Percentiles rank a stretch among this genome's conserved stretches.
Evolutionary conservation across 2,329 filamentous ascomycete species (phyloP).

Genomic region (Trichoderma sp.): DNA sequence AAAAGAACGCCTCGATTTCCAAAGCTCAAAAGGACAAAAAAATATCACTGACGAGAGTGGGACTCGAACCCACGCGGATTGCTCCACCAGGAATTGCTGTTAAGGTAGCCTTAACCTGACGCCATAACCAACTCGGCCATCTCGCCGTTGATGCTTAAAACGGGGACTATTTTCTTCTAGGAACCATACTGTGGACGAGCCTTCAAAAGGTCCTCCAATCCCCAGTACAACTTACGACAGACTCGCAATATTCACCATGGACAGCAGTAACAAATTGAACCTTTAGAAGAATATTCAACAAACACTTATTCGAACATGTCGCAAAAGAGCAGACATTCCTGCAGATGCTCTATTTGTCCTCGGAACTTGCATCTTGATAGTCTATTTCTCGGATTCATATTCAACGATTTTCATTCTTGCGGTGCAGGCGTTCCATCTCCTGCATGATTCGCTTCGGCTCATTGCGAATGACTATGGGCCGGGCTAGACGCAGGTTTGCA

Average conservation of each 20-base stretch:
- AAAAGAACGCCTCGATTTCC: no score
- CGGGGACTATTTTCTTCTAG: not conserved
- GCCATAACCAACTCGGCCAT: slow-evolving; percentile 28
- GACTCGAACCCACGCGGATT: slow-evolving; percentile 28
- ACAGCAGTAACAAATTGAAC: not conserved
- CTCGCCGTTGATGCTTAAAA: slow-evolving; percentile 7
- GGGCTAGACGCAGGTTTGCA: slow-evolving; percentile 26
- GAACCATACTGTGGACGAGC: not conserved
- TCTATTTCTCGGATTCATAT: not conserved
- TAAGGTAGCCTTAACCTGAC: slow-evolving; percentile 28
- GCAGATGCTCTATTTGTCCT: not conserved
- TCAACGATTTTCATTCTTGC: not conserved
- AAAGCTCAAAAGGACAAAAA: not conserved
- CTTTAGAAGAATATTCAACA: not conserved
- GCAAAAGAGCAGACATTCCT: not conserved
- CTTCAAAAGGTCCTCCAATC: not conserved
- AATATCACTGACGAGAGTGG: slow-evolving; percentile 26
- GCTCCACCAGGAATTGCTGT: slow-evolving; percentile 28
- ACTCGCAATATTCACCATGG: not conserved
- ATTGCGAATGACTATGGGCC: slow-evolving; percentile 28
- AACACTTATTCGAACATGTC: not conserved
- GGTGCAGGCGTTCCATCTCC: slow-evolving; percentile 26
- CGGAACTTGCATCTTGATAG: not conserved
- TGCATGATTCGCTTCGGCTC: slow-evolving; percentile 32
- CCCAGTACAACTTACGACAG: not conserved